Percentiles rank a stretch among this genome's conserved stretches.
phyloP scores from a whole-genome alignment of 2,329 filamentous ascomycete species.

The Nemania sp. region DNA sequence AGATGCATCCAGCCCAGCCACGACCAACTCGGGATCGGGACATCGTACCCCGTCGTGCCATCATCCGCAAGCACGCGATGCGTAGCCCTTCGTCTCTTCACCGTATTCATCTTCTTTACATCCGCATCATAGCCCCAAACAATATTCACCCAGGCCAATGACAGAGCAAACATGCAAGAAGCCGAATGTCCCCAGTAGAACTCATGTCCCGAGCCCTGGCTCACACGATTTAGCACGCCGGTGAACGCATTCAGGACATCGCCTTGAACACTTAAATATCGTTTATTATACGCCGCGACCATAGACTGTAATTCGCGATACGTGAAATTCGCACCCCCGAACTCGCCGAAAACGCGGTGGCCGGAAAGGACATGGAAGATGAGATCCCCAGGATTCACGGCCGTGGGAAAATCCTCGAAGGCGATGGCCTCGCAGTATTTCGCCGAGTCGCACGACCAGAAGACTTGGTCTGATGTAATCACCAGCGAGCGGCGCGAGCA shows the following conservation, averaged over 20 bases:
- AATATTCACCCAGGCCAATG: constrained; percentile 26
- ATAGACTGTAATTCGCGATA: constrained; percentile 21
- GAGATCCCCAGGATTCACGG: constrained; percentile 20
- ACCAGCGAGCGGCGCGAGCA: constrained; percentile 24
- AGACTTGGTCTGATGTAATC: constrained; percentile 23
- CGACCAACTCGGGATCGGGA: constrained; percentile 28
- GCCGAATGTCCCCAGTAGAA: constrained; percentile 29
- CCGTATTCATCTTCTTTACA: not conserved
- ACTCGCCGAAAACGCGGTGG: constrained; percentile 25
- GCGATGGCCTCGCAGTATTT: constrained; percentile 26
- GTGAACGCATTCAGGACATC: constrained; percentile 25
- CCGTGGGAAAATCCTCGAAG: constrained; percentile 27
- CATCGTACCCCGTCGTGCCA: constrained; percentile 8
- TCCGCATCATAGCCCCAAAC: constrained; percentile 18
- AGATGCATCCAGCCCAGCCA: constrained; percentile 27
- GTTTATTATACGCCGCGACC: constrained; percentile 21
- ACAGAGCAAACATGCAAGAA: constrained; percentile 22
- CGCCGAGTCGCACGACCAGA: constrained; percentile 27
- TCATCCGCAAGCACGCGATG: constrained; percentile 14
- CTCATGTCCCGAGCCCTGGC: constrained; percentile 21
- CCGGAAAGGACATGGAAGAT: constrained; percentile 21
- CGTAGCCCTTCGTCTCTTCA: constrained; percentile 16
- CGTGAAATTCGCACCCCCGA: constrained; percentile 25
- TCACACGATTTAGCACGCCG: constrained; percentile 22
- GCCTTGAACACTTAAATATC: constrained; percentile 17